Conservation (phyloP, 805 yeast species). For the Starmerella floricola region DNA sequence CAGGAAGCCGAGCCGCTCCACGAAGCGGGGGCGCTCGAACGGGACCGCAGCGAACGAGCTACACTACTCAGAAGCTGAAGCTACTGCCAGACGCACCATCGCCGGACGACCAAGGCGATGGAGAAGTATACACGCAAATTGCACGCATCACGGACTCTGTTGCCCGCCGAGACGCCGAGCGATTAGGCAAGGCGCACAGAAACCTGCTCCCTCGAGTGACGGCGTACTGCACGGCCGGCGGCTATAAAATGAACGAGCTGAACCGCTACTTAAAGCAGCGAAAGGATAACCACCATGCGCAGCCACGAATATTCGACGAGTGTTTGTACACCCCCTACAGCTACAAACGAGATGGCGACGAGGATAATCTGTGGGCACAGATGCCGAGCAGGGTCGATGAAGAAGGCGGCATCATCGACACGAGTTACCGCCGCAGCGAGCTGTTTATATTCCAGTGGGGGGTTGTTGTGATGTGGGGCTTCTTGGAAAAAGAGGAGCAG, state of each 20-base stretch:
- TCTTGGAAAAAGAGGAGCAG: conserved; percentile 67
- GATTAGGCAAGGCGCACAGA: conserved; percentile 74
- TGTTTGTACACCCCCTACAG: conserved; percentile 87
- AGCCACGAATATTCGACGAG: conserved; percentile 87
- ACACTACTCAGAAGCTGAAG: conserved; percentile 77
- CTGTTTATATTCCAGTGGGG: conserved; percentile 90
- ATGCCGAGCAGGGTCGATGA: conserved; percentile 45
- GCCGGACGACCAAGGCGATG: conserved; percentile 30
- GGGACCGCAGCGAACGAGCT: conserved; percentile 60
- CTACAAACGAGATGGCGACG: conserved; percentile 26
- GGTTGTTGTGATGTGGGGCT: conserved; percentile 96
- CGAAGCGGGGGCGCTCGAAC: conserved; percentile 18
- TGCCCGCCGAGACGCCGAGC: conserved; percentile 88
- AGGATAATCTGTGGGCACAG: conserved; percentile 32
- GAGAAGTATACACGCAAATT: conserved; percentile 71
- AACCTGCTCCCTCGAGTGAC: conserved; percentile 84
- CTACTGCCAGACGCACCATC: conserved; percentile 79
- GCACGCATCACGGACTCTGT: conserved; percentile 72
- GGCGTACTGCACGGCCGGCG: conserved; percentile 90
- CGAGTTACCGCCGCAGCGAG: conserved; percentile 81
- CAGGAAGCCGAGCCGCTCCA: conserved; percentile 1
- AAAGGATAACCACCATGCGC: conserved; percentile 38
- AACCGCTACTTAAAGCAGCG: conserved; percentile 75
- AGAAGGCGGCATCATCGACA: conserved; percentile 90
- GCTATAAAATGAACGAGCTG: conserved; percentile 78